Conservation (phyloP, 768 basidiomycete genomes). For the Paxillus rubicundulus region DNA sequence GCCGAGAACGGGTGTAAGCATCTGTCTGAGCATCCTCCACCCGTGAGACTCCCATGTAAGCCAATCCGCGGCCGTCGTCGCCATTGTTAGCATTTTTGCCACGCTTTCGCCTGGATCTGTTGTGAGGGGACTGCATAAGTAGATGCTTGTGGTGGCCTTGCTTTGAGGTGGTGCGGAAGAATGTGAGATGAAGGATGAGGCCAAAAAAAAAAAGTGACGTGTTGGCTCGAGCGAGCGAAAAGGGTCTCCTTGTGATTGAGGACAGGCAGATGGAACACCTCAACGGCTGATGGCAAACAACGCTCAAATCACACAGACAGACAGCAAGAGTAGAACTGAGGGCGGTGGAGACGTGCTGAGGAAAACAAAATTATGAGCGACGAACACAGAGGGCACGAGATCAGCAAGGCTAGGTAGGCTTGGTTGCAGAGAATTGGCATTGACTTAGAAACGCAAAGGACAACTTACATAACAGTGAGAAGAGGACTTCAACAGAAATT, state of each 20-base stretch:
- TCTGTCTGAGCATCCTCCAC: conserved; percentile 52
- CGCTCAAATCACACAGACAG: conserved; percentile 30
- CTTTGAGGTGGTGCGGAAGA: conserved; percentile 17
- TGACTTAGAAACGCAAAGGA: conserved; percentile 13
- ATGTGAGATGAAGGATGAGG: conserved; percentile 18
- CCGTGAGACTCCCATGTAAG: conserved; percentile 43
- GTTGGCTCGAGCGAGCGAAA: conserved; percentile 25
- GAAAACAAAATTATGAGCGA: conserved; percentile 24
- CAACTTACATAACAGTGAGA: conserved; percentile 36
- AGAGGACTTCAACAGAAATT: conserved; percentile 24
- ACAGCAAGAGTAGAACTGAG: conserved; percentile 16
- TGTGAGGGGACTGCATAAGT: conserved; percentile 39
- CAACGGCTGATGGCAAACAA: conserved; percentile 30
- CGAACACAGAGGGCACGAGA: conserved; percentile 12
- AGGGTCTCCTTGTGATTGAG: conserved; percentile 23
- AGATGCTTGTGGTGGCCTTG: conserved; percentile 17
- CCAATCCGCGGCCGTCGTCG: conserved; percentile 37
- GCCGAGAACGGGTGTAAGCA: conserved; percentile 52
- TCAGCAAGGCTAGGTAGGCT: conserved; percentile 19
- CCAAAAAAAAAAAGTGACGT: conserved; percentile 30
- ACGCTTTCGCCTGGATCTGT: conserved; percentile 50
- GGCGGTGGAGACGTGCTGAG: conserved; percentile 18
- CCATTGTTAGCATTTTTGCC: conserved; percentile 50
- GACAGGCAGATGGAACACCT: conserved; percentile 19
- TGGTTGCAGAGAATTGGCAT: conserved; percentile 18